These are phyloP conservation scores for Aquilaria sinensis DNA, from an alignment of 345 rosid genomes.

Conservation along the genomic window DNA sequence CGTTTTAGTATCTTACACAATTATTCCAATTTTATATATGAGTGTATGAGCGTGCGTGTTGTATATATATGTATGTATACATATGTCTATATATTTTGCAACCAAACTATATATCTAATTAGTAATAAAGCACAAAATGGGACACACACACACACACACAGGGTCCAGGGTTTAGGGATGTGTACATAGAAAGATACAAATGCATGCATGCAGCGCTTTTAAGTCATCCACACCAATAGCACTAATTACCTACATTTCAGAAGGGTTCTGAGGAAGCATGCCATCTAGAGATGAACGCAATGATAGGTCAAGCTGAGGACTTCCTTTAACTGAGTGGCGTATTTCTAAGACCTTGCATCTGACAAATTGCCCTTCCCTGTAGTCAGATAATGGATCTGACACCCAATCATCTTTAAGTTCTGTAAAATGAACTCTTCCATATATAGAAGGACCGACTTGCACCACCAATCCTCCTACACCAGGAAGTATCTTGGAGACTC, in stretches of 20 bases:
- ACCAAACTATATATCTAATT: no score
- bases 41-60: no score
- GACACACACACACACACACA: not conserved
- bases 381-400: conserved; percentile 63
- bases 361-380: conserved; percentile 76
- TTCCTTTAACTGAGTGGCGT: conserved; percentile 52
- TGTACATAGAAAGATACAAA: not conserved
- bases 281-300: conserved; percentile 57
- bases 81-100: no score
- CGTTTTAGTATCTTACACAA: no score
- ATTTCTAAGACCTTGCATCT: conserved; percentile 90
- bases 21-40: no score
- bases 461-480: conserved; percentile 83
- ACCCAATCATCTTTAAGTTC: conserved; percentile 74
- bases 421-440: conserved; percentile 86
- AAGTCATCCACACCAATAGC: not conserved
- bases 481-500: conserved; percentile 64
- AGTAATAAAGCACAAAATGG: not conserved
- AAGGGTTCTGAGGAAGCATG: conserved; percentile 32
- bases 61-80: no score
- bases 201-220: not conserved
- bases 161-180: no score
- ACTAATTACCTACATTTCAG: conserved; percentile 46
- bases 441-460: conserved; percentile 72
- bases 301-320: conserved; percentile 69